Evolutionary conservation across 805 yeast genomes (phyloP), one percentile per base, ranked within the genome.

Genomic region (Schizosaccharomyces pombe): DNA sequence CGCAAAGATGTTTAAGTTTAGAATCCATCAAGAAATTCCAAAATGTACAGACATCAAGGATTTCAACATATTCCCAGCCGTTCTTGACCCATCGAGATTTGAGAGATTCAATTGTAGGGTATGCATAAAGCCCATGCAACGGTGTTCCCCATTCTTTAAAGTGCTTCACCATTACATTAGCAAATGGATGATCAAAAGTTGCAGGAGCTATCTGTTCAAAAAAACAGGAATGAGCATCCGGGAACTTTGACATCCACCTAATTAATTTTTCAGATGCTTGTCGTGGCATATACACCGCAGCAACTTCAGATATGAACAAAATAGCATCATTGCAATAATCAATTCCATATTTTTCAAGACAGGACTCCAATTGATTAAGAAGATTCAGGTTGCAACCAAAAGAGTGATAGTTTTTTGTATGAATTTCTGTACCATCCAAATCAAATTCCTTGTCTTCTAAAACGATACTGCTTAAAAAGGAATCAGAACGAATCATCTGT

Each of bases 261-360:
- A 84, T 75, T 5, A 84, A 73, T 1, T 72, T 70, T 62, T 84
- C 79, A 4, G 93, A 85, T 55, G 72, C 70, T 37, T 70, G 71
- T 11, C 82, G 79, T 39, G 72, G 68, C 91, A 84, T 83, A 63
- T 83, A 84, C 0, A 89, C 86, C 55, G 84, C 65, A 0, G 93
- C 82, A 3, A 84, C 93, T 63, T 83, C 94, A 0, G 93, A 89
- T 40, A 85, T 71, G 61, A 80, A 84, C 1, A 83, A 70, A 51
- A 61, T 56, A 14, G 58, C 52, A 14, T 59, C 43, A n/a, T 56
- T 53, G 5, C 56, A 56, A 5, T 54, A 53, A 24, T 55, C 54
- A 5, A 57, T 55, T 11, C 49, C 49, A 31, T 56, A 58, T 31
- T 60, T 52, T 6, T 54, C 16, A 11, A 66, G 53, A 1, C 64